Conservation (phyloP, 495 filamentous ascomycete species). For the Neurospora africana region DNA sequence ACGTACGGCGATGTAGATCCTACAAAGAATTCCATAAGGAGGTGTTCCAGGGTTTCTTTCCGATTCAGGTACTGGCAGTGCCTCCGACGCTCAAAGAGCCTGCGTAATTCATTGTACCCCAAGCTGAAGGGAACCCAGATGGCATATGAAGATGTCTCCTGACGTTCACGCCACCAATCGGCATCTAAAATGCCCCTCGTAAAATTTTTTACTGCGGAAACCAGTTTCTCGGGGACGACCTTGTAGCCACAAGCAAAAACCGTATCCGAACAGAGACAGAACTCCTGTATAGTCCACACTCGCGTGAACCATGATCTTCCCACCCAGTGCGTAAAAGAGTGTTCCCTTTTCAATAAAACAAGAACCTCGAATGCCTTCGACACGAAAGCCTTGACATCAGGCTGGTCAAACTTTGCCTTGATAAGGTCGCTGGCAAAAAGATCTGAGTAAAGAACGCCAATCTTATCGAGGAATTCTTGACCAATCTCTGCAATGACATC, state of each 20-base stretch:
- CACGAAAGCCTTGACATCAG: background rate
- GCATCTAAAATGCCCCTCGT: background rate
- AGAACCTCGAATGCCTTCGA: background rate
- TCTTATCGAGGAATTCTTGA: background rate
- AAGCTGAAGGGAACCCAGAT: no score
- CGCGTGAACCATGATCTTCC: constrained; percentile 16
- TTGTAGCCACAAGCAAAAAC: constrained; percentile 12
- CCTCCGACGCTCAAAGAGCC: background rate
- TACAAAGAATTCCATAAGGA: background rate
- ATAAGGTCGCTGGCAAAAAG: no score
- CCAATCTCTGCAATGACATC: background rate
- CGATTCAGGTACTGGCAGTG: accelerated
- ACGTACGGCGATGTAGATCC: background rate
- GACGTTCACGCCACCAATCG: background rate
- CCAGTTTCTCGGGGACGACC: background rate
- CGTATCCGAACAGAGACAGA: constrained; percentile 15
- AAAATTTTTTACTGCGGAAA: background rate
- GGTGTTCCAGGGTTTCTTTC: background rate
- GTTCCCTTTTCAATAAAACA: background rate
- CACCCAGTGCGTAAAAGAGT: background rate
- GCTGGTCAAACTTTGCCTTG: background rate
- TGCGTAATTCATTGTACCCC: no score
- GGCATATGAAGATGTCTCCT: no score
- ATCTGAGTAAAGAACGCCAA: no score
- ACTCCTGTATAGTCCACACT: constrained; percentile 24